These are phyloP conservation scores for Cystobasidium onofrii DNA, from an alignment of 768 basidiomycete genomes.

Conservation along the genomic window DNA sequence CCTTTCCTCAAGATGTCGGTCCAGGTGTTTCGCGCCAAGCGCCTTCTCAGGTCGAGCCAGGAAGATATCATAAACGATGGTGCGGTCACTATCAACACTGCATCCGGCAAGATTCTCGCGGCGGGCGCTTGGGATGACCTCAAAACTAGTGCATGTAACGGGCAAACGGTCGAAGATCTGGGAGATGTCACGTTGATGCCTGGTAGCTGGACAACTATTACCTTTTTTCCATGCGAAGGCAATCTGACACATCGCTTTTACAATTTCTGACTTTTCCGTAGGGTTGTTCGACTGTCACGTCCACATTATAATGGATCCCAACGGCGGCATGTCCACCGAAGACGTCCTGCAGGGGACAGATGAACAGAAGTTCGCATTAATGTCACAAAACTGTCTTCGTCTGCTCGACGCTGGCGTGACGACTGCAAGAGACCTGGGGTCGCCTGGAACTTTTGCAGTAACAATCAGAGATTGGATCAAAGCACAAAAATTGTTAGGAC, in stretches of 20 bases:
- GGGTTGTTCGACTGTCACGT: constrained; percentile 20
- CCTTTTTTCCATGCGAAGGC: background rate
- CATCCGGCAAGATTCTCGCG: background rate
- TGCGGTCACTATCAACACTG: background rate
- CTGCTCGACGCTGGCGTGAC: constrained; percentile 24
- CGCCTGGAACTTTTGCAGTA: background rate
- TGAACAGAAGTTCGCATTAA: background rate
- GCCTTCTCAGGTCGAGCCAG: background rate
- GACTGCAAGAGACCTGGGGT: constrained; percentile 1
- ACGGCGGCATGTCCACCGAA: background rate
- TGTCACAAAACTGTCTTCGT: background rate
- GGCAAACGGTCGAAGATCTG: background rate
- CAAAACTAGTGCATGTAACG: background rate
- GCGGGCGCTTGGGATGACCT: background rate
- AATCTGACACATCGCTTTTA: background rate
- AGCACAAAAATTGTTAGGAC: background rate
- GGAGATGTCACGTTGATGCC: constrained; percentile 10
- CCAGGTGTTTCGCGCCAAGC: background rate
- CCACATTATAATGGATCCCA: constrained; percentile 5
- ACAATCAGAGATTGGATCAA: background rate
- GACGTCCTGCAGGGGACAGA: background rate
- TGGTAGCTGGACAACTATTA: background rate
- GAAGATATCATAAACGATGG: constrained; percentile 2
- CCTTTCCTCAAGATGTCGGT: background rate
- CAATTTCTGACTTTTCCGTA: background rate